Conservation (phyloP, 2,329 filamentous ascomycete species). For the Keithomyces neogunnii region DNA sequence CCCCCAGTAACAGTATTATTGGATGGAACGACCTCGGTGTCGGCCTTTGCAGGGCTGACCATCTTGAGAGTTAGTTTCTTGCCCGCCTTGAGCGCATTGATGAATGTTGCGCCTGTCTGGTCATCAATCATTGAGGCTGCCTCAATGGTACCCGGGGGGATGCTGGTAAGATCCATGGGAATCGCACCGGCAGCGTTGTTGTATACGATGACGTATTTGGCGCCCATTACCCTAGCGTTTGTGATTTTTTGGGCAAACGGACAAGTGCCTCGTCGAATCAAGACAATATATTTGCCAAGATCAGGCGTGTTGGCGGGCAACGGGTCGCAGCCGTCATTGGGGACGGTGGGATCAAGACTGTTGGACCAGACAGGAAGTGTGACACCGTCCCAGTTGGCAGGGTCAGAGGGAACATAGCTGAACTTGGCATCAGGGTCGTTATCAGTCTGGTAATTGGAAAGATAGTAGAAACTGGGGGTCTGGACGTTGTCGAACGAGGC, state of each 20-base stretch:
- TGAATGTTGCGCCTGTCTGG: constrained; percentile 33
- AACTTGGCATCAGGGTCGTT: constrained; percentile 27
- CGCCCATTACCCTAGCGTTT: constrained; percentile 45
- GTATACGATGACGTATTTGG: constrained; percentile 53
- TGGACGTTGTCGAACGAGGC: constrained; percentile 41
- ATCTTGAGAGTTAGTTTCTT: constrained; percentile 36
- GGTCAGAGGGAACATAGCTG: constrained; percentile 33
- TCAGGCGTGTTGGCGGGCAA: constrained; percentile 47
- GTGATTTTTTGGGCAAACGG: constrained; percentile 44
- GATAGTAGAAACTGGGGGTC: constrained; percentile 32
- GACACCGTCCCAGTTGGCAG: constrained; percentile 34
- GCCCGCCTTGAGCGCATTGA: constrained; percentile 32
- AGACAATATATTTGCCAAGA: constrained; percentile 47
- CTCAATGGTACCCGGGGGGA: constrained; percentile 18
- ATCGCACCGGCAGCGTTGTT: constrained; percentile 38
- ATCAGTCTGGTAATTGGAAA: constrained; percentile 32
- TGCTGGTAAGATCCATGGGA: constrained; percentile 22
- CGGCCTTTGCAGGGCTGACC: constrained; percentile 28
- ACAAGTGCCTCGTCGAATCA: constrained; percentile 52
- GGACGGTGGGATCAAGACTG: constrained; percentile 38
- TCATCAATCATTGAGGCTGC: constrained; percentile 34
- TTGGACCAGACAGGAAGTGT: constrained; percentile 41
- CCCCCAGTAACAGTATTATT: constrained; percentile 32
- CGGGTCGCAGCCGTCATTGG: constrained; percentile 42
- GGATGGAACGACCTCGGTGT: constrained; percentile 22